Evolutionary conservation across 768 basidiomycete genomes (phyloP).

Genomic region (Roridomyces roridus): DNA sequence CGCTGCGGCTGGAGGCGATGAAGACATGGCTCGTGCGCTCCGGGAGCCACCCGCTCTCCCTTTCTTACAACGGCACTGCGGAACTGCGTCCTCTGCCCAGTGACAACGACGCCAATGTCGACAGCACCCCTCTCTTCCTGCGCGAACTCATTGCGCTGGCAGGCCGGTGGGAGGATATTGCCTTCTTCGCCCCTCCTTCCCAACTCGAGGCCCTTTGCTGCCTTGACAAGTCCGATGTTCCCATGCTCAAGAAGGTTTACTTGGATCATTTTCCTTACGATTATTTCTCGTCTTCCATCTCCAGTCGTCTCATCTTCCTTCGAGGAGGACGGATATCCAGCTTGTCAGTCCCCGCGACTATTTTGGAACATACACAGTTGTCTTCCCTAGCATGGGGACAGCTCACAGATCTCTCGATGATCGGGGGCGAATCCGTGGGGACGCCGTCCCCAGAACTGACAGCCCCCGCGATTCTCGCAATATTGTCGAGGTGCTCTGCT

Average conservation of each 20-base stretch:
- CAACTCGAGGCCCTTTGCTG: not conserved
- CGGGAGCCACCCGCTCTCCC: not conserved
- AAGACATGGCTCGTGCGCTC: conserved; percentile 5
- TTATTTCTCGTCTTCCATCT: too few species aligned
- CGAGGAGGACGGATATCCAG: too few species aligned
- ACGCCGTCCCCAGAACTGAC: too few species aligned
- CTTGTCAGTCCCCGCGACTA: too few species aligned
- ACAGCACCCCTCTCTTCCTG: not conserved
- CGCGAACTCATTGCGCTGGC: not conserved
- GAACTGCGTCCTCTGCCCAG: too few species aligned
- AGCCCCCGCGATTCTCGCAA: not conserved
- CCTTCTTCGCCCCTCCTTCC: not conserved
- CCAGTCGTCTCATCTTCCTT: too few species aligned
- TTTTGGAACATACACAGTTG: too few species aligned
- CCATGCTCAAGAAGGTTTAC: not conserved
- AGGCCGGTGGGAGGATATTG: not conserved
- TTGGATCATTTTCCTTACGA: not conserved
- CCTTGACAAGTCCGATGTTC: not conserved
- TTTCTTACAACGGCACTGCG: not conserved
- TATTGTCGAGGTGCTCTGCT: not conserved
- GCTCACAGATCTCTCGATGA: too few species aligned
- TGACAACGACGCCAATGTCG: not conserved
- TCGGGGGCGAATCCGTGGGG: too few species aligned
- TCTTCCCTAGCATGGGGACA: too few species aligned
- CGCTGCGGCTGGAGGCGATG: conserved; percentile 7